These are phyloP conservation scores for Colletotrichum sp. DNA, from an alignment of 2,329 filamentous ascomycete species.

Conservation along the genomic window DNA sequence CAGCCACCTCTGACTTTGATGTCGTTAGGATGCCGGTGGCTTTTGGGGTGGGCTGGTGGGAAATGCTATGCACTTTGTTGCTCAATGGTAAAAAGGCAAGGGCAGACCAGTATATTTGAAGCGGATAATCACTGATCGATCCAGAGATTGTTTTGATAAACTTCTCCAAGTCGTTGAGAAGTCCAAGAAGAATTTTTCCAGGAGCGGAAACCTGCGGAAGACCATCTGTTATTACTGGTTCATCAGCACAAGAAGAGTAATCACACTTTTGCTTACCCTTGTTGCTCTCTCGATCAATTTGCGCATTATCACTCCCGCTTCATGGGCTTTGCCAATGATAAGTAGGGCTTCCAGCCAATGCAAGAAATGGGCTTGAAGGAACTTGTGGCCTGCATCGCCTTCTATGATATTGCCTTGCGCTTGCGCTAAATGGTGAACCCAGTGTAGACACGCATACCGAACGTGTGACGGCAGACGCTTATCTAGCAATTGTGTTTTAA, in stretches of 20 bases:
- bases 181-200: not conserved
- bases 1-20: too few species aligned
- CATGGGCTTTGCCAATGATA: not conserved
- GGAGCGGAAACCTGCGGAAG: too few species aligned
- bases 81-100: not conserved
- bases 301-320: not conserved
- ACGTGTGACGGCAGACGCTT: not conserved
- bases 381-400: not conserved
- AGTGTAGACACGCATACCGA: not conserved
- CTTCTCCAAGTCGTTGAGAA: not conserved
- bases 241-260: too few species aligned
- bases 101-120: not conserved
- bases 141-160: not conserved
- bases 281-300: too few species aligned
- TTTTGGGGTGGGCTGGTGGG: too few species aligned
- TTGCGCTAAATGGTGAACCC: not conserved
- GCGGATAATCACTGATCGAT: not conserved
- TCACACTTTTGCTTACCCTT: too few species aligned
- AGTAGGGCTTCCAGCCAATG: not conserved
- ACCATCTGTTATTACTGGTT: too few species aligned
- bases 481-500: not conserved
- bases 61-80: too few species aligned
- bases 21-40: too few species aligned
- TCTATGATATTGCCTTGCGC: not conserved
- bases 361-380: not conserved